Evolutionary conservation across 768 basidiomycete genomes (phyloP), one percentile per base, ranked within the genome.

Genomic region (Pulveroboletus sp.): DNA sequence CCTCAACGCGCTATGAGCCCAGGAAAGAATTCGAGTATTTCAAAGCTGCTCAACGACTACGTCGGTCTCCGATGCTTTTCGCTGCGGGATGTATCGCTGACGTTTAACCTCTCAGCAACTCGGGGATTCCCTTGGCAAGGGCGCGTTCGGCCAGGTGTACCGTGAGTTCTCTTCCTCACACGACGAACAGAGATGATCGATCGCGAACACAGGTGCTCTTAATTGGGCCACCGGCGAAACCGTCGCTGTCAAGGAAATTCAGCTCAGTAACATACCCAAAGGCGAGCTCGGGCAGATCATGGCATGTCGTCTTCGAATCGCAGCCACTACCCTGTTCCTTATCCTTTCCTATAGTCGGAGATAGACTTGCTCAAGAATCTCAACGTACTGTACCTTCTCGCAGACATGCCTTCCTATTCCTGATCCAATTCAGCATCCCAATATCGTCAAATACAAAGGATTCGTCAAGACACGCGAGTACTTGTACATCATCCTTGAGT

Each of bases 361-460:
- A 99, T 99, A 59, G 91, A 97, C 69, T 73, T 98, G 52, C 79
- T 99, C 57, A 97, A 98, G 79, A 98, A 96, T 68, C 78, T 99
- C 52, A 89, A 95, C 59, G 93, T 94, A 69, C 62, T 79, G 65
- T 45, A 3, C 10, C 30, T n/a, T 40, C 30, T 51, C 26, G 15
- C 15, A 26, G 30, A 28, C 21, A 10, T 49, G 15, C 32, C 9
- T 40, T 54, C 33, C 39, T 46, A 49, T 41, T 42, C 35, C 52
- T 56, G 32, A 69, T 52, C 41, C 33, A 47, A 21, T 50, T 36
- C 68, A 95, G 93, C 93, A 98, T 66, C 76, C 85, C 37, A 98
- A 98, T 67, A 98, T 99, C 65, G 96, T 98, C 65, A 95, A 99
- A 71, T 99, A 99, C 74, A 94, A 95, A 63, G 96, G 96, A 11